phyloP scores from a whole-genome alignment of 495 filamentous ascomycete genomes.

The Xylaria venustula region DNA sequence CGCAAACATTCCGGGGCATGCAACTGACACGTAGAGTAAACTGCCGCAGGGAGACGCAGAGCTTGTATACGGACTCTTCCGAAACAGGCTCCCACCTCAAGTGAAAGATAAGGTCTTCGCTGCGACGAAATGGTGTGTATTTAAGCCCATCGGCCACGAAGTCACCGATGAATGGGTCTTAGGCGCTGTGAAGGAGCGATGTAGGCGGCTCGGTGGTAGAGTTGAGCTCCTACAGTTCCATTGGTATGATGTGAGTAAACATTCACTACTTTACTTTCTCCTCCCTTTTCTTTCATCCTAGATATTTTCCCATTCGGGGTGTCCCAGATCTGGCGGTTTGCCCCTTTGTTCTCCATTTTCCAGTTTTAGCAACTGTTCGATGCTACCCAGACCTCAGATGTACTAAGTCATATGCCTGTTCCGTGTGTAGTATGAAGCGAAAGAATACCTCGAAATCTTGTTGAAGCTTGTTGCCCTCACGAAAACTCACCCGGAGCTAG shows the following conservation, averaged over 20 bases:
- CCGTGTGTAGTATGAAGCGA: conserved; percentile 33
- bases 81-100: conserved; percentile 24
- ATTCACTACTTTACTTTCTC: not conserved
- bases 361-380: no score
- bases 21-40: not conserved
- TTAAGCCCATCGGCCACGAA: conserved; percentile 16
- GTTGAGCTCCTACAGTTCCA: conserved; percentile 48
- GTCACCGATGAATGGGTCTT: conserved; percentile 33
- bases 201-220: conserved; percentile 31
- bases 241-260: conserved; percentile 41
- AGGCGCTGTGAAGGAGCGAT: conserved; percentile 37
- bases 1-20: not conserved
- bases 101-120: conserved; percentile 31
- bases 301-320: no score
- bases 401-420: not conserved
- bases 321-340: no score
- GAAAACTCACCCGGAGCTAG: conserved; percentile 30
- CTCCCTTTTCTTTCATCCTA: no score
- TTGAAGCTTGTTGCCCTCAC: conserved; percentile 28
- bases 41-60: conserved; percentile 21
- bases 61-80: conserved; percentile 37
- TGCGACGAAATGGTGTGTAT: conserved; percentile 41
- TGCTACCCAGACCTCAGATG: not conserved
- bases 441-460: conserved; percentile 38
- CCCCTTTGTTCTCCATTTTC: no score